These are phyloP conservation scores for Colletotrichum truncatum DNA, from an alignment of 2,329 filamentous ascomycete species.

Conservation along the genomic window DNA sequence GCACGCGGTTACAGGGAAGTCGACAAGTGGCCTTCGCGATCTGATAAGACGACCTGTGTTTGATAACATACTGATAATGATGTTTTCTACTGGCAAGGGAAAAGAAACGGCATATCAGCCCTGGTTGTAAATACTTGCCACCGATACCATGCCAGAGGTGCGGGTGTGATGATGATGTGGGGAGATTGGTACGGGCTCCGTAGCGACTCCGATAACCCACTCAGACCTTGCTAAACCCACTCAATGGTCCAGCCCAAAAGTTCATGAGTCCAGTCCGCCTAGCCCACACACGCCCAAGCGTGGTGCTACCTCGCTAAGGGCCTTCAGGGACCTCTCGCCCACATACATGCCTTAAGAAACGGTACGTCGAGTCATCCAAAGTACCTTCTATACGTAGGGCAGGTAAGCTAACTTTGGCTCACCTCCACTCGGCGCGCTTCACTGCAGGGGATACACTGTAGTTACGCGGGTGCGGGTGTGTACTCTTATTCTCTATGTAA, in stretches of 20 bases:
- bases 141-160: background rate
- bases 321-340: background rate
- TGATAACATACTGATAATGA: no score
- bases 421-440: no score
- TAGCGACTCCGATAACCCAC: conserved; percentile 1
- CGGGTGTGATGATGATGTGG: background rate
- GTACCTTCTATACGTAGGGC: no score
- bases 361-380: no score
- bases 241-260: background rate
- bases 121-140: background rate
- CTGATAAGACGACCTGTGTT: no score
- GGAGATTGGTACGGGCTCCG: background rate
- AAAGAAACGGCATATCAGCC: no score
- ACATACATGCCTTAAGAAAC: no score
- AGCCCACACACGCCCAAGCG: background rate
- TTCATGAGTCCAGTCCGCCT: background rate
- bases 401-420: no score
- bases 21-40: no score
- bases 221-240: background rate
- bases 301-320: background rate
- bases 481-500: background rate
- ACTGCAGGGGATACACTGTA: no score
- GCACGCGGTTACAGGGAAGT: no score
- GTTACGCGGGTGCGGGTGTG: background rate
- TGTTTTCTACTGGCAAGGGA: no score